Conservation (phyloP, 108 stramenopile genomes). For the Fragilaria radians region DNA sequence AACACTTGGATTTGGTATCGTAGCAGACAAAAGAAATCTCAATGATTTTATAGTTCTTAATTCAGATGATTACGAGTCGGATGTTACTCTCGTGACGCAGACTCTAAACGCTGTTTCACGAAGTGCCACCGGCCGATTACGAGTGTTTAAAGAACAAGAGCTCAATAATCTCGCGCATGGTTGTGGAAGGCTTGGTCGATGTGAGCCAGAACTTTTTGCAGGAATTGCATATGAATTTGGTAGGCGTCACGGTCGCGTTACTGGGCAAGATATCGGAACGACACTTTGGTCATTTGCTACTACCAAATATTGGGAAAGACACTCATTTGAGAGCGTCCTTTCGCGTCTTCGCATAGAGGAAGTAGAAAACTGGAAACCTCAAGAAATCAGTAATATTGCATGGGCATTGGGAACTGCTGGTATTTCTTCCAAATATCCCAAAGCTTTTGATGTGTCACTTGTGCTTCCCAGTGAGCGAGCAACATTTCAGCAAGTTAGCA, state of each 20-base stretch:
- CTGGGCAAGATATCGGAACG: slow-evolving; percentile 57
- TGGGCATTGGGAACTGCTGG: slow-evolving; percentile 78
- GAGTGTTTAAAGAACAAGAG: slow-evolving; percentile 60
- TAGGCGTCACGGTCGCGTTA: slow-evolving; percentile 27
- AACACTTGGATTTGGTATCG: slow-evolving; percentile 73
- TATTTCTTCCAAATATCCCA: slow-evolving; percentile 33
- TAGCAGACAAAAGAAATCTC: too few relatives aligned
- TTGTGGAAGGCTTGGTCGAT: slow-evolving; percentile 50
- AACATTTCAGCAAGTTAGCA: slow-evolving; percentile 10
- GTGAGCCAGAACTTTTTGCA: slow-evolving; percentile 13
- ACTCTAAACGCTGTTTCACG: slow-evolving; percentile 32
- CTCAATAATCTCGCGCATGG: slow-evolving; percentile 77
- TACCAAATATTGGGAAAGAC: slow-evolving; percentile 41
- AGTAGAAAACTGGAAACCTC: slow-evolving; percentile 51
- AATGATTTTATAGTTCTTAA: slow-evolving; percentile 57
- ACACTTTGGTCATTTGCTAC: slow-evolving; percentile 74
- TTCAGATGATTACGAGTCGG: slow-evolving; percentile 44
- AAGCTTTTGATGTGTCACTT: slow-evolving; percentile 66
- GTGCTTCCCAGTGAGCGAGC: slow-evolving; percentile 32
- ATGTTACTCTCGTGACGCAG: slow-evolving; percentile 32
- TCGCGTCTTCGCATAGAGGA: slow-evolving; percentile 38
- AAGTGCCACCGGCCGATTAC: slow-evolving; percentile 32
- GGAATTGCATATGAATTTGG: slow-evolving; percentile 47
- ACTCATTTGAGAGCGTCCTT: slow-evolving; percentile 43
- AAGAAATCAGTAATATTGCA: slow-evolving; percentile 64